Evolutionary conservation across 208 protist species (phyloP), one percentile per base, ranked within the genome.

Genomic region (Wallacemonas sp.): DNA sequence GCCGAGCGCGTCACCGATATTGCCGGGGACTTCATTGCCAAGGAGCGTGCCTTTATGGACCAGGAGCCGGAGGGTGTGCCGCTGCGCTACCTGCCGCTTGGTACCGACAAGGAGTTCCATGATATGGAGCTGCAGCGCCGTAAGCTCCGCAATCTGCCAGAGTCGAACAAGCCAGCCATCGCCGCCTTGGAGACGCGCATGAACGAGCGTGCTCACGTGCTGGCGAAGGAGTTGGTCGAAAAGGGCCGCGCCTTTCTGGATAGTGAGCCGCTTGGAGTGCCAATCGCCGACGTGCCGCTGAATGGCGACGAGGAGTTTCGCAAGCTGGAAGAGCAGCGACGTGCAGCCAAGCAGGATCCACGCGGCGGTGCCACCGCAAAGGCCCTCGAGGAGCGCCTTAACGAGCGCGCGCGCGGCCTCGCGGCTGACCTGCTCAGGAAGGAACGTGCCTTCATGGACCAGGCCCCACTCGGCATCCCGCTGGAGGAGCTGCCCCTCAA

Each of bases 1-100:
- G 69, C 66, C 6, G 78, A 88, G 14, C 78, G 77, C 36, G 80
- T 94, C 5, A 73, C 63, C 31, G 70, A 84, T n/a, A 89, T 94
- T 24, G 90, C 85, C 49, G 56, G 36, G 17, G 65, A 79, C 44
- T 92, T 90, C 30, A 64, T 94, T 11, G 66, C 77, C 28, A 75
- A 80, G 53, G 85, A 96, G 79, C 82, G 90, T 9, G 61, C 72
- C 30, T 94, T 94, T 49, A 72, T 96, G 60, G 82, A 96, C 54
- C 87, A 68, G n/a, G 67, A 76, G 53, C 86, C 87, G 6, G 84
- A 82, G 47, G 87, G 84, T 27, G 83, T 96, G 2, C 77, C 85
- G 41, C 71, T 96, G 61, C 68, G 70, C 14, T 90, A 92, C 56
- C 61, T 96, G 53, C 84, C 90, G 17, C 72, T 96, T 5, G 69